Base-by-base conservation (phyloP, 495 filamentous ascomycete species). In the Penicillium daleae region DNA sequence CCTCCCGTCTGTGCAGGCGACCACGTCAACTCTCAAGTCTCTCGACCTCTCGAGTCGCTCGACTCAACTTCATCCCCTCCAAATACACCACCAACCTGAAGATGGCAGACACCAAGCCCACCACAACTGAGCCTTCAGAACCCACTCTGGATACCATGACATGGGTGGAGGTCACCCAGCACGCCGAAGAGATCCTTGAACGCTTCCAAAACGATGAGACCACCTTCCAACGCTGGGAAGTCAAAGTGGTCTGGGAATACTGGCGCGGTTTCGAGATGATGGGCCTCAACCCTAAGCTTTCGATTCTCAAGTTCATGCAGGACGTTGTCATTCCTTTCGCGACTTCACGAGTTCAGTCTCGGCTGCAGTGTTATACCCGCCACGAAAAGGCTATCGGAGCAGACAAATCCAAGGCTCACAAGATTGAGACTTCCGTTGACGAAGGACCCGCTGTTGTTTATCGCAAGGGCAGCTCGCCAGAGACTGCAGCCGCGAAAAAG, bases 241-340 rank as follows among this genome's bases (percentile, higher is more conserved):
- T 42, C 33, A 56, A 40, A 29, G 54, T 56, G 7, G 54, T 56
- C 12, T 42, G 37, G 33, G 54, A 56, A 56, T 56, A 56, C 9
- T 56, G 54, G 54, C 33, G 37, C 10, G 35, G 54, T 6, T 56
- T 56, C 17, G 54, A 56, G 21, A 56, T 56, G 54, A 56, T 56
- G 54, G 54, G 54, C 6, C 19, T 56, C 10, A n/a, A 8, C 13
- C 54, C 33, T 2, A 26, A 24, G 0, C 2, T 42, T 10, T 26
- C 54, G 5, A 15, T 42, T n/a, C 12, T 42, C 33, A 56, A 42
- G 26, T 56, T 56, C 35, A 56, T 56, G 54, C 33, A 17, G 4
- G 51, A 54, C n/a, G 29, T 54, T 10, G 51, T 54, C 3, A 54
- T 54, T 37, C 51, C 51, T 12, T 54, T 54, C n/a, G 51, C 51